These are phyloP conservation scores for Pseudohalonectria lignicola DNA, from an alignment of 2,329 filamentous ascomycete genomes.

Conservation along the genomic window DNA sequence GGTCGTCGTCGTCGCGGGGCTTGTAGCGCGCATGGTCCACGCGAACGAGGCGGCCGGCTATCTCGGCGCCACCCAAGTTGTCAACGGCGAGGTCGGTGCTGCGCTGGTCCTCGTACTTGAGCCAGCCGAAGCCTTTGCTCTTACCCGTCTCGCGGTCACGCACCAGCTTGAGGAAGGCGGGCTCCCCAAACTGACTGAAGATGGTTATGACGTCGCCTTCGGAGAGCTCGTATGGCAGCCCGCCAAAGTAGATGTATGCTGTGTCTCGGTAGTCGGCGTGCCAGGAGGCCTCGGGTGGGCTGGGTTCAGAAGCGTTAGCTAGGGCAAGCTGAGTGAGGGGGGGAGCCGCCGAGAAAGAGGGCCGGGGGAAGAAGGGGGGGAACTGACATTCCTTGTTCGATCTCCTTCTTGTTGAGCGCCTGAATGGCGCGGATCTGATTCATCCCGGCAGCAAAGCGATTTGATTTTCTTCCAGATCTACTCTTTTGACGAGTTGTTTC, in stretches of 20 bases:
- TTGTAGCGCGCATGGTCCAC: slow-evolving; percentile 95
- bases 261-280: slow-evolving; percentile 94
- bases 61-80: slow-evolving; percentile 78
- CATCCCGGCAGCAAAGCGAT: slow-evolving; percentile 61
- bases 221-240: slow-evolving; percentile 80
- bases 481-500: too few species aligned
- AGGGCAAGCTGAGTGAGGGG: background rate
- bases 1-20: slow-evolving; percentile 65
- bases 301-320: slow-evolving; percentile 19
- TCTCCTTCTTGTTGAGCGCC: slow-evolving; percentile 85
- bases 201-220: slow-evolving; percentile 95
- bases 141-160: slow-evolving; percentile 96
- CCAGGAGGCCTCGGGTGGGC: slow-evolving; percentile 82
- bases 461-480: too few species aligned
- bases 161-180: slow-evolving; percentile 81
- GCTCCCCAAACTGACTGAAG: slow-evolving; percentile 94
- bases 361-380: background rate
- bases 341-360: slow-evolving; percentile 11
- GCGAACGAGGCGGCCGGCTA: slow-evolving; percentile 68
- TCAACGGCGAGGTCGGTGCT: slow-evolving; percentile 94
- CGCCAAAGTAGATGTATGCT: slow-evolving; percentile 92
- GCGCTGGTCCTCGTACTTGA: slow-evolving; percentile 97
- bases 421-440: slow-evolving; percentile 90
- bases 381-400: slow-evolving; percentile 75
- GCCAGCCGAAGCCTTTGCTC: slow-evolving; percentile 85